Evolutionary conservation across 2,329 filamentous ascomycete genomes (phyloP).

Genomic region (Trichoderma simmonsii): DNA sequence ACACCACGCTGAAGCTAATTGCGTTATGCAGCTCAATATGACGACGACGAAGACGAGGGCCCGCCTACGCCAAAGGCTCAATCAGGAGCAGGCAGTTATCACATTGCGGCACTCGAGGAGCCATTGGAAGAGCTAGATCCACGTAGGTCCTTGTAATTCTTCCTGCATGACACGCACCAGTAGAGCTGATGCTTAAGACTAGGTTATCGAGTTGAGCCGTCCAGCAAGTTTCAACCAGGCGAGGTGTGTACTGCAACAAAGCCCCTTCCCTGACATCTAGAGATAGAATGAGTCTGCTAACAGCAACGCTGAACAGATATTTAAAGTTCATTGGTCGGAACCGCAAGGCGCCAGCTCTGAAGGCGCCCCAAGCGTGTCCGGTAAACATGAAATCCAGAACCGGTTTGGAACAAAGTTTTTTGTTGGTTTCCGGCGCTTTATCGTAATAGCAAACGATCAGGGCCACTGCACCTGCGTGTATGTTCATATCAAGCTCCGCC

Average conservation of each 20-base stretch:
- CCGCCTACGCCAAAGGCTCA: conserved; percentile 24
- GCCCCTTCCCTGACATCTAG: neutral
- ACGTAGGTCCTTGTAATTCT: conserved; percentile 29
- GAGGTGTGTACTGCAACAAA: conserved; percentile 30
- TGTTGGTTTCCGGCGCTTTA: conserved; percentile 52
- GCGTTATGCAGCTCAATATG: conserved; percentile 18
- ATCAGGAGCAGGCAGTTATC: conserved; percentile 16
- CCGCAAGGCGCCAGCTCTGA: conserved; percentile 41
- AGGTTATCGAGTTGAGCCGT: conserved; percentile 42
- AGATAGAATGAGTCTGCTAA: neutral
- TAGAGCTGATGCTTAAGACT: neutral
- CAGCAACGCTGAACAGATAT: conserved; percentile 39
- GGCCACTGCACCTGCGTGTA: conserved; percentile 58
- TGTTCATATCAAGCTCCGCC: conserved; percentile 17
- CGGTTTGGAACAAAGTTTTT: conserved; percentile 41
- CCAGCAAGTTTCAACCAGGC: conserved; percentile 40
- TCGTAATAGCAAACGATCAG: conserved; percentile 49
- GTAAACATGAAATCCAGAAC: conserved; percentile 34
- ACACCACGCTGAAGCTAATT: neutral
- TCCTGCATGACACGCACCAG: neutral
- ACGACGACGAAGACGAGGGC: conserved; percentile 29
- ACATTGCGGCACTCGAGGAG: conserved; percentile 16
- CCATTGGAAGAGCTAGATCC: conserved; percentile 33
- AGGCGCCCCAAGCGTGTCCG: conserved; percentile 32
- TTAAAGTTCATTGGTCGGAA: conserved; percentile 56